Percentiles rank a stretch among this genome's conserved stretches.
These are phyloP conservation scores for Rhynchospora breviuscula DNA, from an alignment of 176 grass and related monocot species.

Conservation along the genomic window DNA sequence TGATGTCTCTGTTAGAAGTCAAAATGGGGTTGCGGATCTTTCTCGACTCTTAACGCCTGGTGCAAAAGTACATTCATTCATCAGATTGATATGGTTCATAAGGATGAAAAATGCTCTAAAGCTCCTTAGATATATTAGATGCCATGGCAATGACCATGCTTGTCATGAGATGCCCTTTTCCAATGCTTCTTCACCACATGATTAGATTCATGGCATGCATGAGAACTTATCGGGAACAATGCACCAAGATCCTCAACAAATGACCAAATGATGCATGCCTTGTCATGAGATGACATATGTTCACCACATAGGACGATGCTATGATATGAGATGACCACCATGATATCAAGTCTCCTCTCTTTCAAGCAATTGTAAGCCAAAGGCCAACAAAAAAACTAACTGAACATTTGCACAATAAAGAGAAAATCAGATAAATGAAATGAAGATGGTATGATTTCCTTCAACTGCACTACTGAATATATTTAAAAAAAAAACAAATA, in stretches of 20 bases:
- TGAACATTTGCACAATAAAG: constrained; percentile 13
- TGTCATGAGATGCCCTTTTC: constrained; percentile 16
- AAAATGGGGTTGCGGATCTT: neutral
- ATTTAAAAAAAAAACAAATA: constrained; percentile 6
- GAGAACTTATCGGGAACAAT: neutral
- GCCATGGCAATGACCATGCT: constrained; percentile 6
- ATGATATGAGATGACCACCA: constrained; percentile 53
- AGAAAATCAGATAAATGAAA: constrained; percentile 21
- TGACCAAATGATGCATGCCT: constrained; percentile 6
- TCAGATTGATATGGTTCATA: constrained; percentile 13
- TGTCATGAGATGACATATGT: constrained; percentile 3
- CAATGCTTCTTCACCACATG: neutral
- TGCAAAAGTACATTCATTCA: constrained; percentile 13
- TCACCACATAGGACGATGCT: constrained; percentile 47
- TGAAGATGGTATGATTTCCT: constrained; percentile 8
- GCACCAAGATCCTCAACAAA: constrained; percentile 14
- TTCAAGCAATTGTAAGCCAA: neutral
- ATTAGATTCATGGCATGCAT: constrained; percentile 4
- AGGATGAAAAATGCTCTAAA: constrained; percentile 2
- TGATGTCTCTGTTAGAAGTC: constrained; percentile 17
- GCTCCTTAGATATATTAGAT: constrained; percentile 15
- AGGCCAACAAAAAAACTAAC: neutral
- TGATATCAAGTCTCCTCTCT: constrained; percentile 21
- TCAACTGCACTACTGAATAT: neutral
- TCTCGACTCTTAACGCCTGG: constrained; percentile 10